Evolutionary conservation across 768 basidiomycete species (phyloP), one percentile per base, ranked within the genome.

Genomic region (Peribolospora kevripleyi): DNA sequence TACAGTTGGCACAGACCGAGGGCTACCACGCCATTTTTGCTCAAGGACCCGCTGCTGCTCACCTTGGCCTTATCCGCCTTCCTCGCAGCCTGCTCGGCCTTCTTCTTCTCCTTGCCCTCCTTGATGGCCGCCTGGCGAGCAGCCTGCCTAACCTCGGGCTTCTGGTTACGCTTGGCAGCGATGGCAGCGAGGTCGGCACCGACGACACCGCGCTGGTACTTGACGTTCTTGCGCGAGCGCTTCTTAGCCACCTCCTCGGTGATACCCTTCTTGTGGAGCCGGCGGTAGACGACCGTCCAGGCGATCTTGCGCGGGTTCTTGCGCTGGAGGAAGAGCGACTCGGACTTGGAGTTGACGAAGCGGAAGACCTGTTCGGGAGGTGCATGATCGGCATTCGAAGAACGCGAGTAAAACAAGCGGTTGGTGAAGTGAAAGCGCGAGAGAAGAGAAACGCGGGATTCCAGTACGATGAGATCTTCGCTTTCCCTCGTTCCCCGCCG

Each of bases 231-330:
- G 71, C 90, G 84, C 52, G 84, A 83, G 61, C 91, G 82, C 75
- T 93, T 95, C 86, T 97, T 98, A 65, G 88, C 87, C 53, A 90
- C 83, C 72, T 97, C 91, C 73, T 97, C 91, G 52, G 88, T 88
- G 70, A 97, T 79, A 69, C 93, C 93, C 80, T 98, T 98, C 80
- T 91, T 93, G 79, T 97, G 93, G 81, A 93, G 85, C 64, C 88
- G 82, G 61, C 85, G 82, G 76, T 83, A 91, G 59, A 82, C 77
- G 57, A 65, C 64, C 53, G 91, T 97, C 91, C 91, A 97, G 60
- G 91, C 82, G 72, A 97, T 88, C 79, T 97, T 97, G 68, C 93
- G 85, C 53, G 93, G 93, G 76, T 98, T 97, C 76, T 98, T 98
- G 74, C 91, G 84, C 71, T 98, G 93, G 57, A 84, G 74, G 80